Evolutionary conservation across 495 filamentous ascomycete genomes (phyloP), one percentile per base, ranked within the genome.

Genomic region (Trichoderma parareesei): DNA sequence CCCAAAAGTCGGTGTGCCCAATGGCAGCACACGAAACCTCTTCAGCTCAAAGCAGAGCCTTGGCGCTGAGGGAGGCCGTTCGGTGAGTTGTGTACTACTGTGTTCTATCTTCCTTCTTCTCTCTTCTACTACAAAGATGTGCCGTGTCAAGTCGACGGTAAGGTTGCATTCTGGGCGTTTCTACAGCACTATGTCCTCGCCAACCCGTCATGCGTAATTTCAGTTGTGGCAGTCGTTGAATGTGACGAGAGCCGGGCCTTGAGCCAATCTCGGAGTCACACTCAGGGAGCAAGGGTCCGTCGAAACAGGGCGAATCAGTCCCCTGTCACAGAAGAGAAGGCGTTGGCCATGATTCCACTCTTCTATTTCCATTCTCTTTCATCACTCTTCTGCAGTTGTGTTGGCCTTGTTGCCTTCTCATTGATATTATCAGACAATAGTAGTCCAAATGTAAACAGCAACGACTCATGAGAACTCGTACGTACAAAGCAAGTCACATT

Each of bases 201-300:
- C 18, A 20, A 20, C 9, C 46, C 46, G 20, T n/a, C n/a, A 46
- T 49, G 16, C 9, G 46, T 8, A 49, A 49, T 48, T 48, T 48
- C 10, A 57, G 11, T 18, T 9, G 48, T 55, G 48, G 48, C 48
- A 18, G 13, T 55, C 48, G 48, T 18, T n/a, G 33, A 27, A 57
- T 57, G 53, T 57, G 53, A 57, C 53, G 48, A 57, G 10, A 57
- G 53, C 53, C 53, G 20, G 7, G 27, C 7, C 7, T 10, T 37
- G 27, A 57, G 37, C 53, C 33, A 57, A 57, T 57, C 53, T 57
- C 53, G 53, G 53, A 57, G 53, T 57, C 53, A 57, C 53, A 57
- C 53, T 27, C 27, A 27, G 27, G 1, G 11, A 11, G 40, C 6
- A 6, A 57, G 53, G 53, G 53, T 57, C 53, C 37, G 27, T 27